phyloP scores from a whole-genome alignment of 805 yeast species.

The Metschnikowia rubicola region DNA sequence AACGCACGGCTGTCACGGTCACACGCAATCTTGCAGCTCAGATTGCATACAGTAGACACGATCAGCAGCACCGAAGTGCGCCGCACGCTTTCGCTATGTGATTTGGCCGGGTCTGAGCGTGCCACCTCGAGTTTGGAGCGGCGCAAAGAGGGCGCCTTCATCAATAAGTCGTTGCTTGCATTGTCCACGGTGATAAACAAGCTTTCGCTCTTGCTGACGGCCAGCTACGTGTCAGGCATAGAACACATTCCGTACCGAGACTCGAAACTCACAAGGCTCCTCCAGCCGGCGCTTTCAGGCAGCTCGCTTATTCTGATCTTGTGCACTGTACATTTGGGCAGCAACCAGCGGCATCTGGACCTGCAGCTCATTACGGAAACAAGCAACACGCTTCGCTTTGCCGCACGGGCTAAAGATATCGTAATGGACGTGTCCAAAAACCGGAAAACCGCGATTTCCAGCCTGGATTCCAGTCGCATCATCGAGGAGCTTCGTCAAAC shows the following conservation, averaged over 20 bases:
- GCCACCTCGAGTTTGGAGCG: conserved; percentile 68
- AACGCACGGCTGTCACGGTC: conserved; percentile 86
- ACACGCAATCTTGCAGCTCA: conserved; percentile 80
- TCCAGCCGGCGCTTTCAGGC: conserved; percentile 92
- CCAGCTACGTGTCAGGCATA: conserved; percentile 19
- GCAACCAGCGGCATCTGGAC: conserved; percentile 19
- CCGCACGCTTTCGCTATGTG: conserved; percentile 81
- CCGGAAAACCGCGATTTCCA: conserved; percentile 36
- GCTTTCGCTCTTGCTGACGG: conserved; percentile 43
- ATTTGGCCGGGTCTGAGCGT: conserved; percentile 94
- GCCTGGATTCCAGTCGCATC: conserved; percentile 38
- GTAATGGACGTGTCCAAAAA: conserved; percentile 61
- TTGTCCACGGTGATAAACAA: conserved; percentile 90
- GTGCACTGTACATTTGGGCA: conserved; percentile 77
- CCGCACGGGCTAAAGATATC: conserved; percentile 88
- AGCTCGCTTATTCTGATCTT: conserved; percentile 77
- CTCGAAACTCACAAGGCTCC: conserved; percentile 81
- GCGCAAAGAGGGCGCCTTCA: conserved; percentile 89
- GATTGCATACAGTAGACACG: conserved; percentile 46
- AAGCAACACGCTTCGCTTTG: conserved; percentile 82
- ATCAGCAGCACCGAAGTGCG: conserved; percentile 37
- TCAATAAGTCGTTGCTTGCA: conserved; percentile 86
- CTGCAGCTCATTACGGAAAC: conserved; percentile 69
- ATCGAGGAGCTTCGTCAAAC: conserved; percentile 57
- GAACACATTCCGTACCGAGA: conserved; percentile 91